Evolutionary conservation across 2,329 filamentous ascomycete genomes (phyloP).

Genomic region (Fusarium acutatum): DNA sequence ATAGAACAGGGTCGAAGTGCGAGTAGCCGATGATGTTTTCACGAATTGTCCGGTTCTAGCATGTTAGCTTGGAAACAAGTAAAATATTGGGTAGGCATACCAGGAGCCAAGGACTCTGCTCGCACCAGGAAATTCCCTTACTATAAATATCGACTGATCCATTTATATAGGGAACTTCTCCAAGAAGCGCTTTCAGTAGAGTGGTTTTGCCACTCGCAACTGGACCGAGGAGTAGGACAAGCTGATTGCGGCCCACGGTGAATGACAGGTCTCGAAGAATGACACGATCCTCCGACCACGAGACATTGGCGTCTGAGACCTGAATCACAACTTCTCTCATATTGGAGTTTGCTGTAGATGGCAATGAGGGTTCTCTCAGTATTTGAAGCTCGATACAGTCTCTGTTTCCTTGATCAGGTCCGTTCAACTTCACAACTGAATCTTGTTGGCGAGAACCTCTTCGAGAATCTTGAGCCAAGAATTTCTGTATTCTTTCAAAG

Average conservation of each 20-base stretch:
- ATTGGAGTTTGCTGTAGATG: background rate
- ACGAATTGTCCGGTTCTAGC: conserved; percentile 45
- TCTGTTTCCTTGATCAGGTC: background rate
- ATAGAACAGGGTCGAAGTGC: conserved; percentile 38
- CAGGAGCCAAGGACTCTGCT: conserved; percentile 48
- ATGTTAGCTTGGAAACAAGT: background rate
- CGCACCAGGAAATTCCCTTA: conserved; percentile 42
- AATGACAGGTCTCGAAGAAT: conserved; percentile 47
- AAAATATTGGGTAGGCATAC: conserved; percentile 8
- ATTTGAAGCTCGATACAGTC: background rate
- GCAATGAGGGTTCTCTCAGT: background rate
- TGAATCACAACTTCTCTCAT: background rate
- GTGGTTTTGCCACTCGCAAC: conserved; percentile 57
- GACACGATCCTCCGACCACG: conserved; percentile 45
- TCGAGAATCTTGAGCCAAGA: conserved; percentile 41
- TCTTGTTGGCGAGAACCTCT: conserved; percentile 36
- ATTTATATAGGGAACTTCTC: conserved; percentile 38
- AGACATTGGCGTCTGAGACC: conserved; percentile 43
- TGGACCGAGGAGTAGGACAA: conserved; percentile 54
- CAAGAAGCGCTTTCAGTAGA: conserved; percentile 51
- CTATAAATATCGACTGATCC: conserved; percentile 32
- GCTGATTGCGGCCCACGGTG: conserved; percentile 39
- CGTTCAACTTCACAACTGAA: background rate
- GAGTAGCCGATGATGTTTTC: conserved; percentile 48
- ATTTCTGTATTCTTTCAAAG: conserved; percentile 52